A percentile compares a stretch with the other conserved stretches of the same genome.
Evolutionary conservation across 805 yeast genomes (phyloP).

Genomic region (Ogataea nonfermentans): DNA sequence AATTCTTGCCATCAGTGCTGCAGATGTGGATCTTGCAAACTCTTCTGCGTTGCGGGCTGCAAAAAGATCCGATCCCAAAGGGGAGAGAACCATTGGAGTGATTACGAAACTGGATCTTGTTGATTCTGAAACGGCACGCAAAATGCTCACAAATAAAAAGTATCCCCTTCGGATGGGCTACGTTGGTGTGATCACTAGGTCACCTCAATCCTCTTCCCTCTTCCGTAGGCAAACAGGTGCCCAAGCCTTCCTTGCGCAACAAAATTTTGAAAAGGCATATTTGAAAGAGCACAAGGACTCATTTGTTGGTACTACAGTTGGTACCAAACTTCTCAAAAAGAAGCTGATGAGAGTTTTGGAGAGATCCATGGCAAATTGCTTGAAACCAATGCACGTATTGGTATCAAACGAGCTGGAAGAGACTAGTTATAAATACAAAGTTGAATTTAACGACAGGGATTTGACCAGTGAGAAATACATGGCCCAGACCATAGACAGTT

Average conservation of each 20-base stretch:
- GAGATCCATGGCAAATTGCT: constrained; percentile 82
- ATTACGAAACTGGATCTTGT: constrained; percentile 92
- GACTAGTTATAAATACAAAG: constrained; percentile 87
- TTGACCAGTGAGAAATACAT: constrained; percentile 92
- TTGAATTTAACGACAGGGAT: constrained; percentile 92
- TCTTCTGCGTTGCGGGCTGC: constrained; percentile 93
- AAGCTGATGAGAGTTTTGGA: constrained; percentile 87
- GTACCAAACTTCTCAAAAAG: constrained; percentile 71
- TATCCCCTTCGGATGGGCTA: constrained; percentile 96
- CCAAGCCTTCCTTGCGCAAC: constrained; percentile 66
- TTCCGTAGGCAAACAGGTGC: constrained; percentile 56
- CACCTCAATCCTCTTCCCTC: constrained; percentile 46
- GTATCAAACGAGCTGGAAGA: constrained; percentile 93
- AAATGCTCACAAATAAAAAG: constrained; percentile 67
- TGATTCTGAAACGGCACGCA: constrained; percentile 67
- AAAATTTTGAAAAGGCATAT: constrained; percentile 60
- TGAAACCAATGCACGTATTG: constrained; percentile 81
- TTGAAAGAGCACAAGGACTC: constrained; percentile 62
- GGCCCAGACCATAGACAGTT: constrained; percentile 84
- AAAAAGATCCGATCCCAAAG: constrained; percentile 84
- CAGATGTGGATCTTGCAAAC: constrained; percentile 96
- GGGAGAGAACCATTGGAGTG: constrained; percentile 95
- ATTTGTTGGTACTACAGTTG: constrained; percentile 64
- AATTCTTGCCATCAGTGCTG: constrained; percentile 93
- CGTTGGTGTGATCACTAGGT: constrained; percentile 93